phyloP scores from a whole-genome alignment of 352 stramenopile species.

The Globisporangium acanthophoron region DNA sequence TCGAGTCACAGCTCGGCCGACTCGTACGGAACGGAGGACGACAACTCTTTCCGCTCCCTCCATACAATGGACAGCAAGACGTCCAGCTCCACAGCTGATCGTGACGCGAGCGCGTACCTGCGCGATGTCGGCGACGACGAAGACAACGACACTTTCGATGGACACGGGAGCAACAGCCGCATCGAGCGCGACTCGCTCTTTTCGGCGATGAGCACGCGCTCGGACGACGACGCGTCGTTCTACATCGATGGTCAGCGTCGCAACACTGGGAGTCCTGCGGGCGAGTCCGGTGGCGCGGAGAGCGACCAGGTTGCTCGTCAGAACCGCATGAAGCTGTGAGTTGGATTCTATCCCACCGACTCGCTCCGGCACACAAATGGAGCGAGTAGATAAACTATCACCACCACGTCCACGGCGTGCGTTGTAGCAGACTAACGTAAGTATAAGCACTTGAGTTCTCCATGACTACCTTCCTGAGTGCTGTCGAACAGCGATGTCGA shows the following conservation, averaged over 20 bases:
- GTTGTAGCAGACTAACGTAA: neutral
- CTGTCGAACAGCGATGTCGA: no score
- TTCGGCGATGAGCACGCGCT: slow-evolving; percentile 55
- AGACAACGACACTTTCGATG: slow-evolving; percentile 24
- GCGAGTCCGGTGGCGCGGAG: neutral
- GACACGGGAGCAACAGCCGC: slow-evolving; percentile 21
- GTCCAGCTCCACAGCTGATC: slow-evolving; percentile 15
- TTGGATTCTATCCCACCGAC: neutral
- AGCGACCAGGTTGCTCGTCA: neutral
- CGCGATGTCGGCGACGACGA: slow-evolving; percentile 27
- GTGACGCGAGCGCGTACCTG: slow-evolving; percentile 26
- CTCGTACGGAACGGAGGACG: slow-evolving; percentile 11
- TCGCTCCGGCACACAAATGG: neutral
- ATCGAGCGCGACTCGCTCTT: slow-evolving; percentile 33
- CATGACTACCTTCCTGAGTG: neutral
- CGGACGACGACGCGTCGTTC: slow-evolving; percentile 52
- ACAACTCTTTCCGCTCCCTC: slow-evolving; percentile 13
- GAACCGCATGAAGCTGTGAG: slow-evolving; percentile 16
- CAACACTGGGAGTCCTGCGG: slow-evolving; percentile 6
- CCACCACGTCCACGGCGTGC: neutral
- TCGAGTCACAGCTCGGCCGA: slow-evolving; percentile 4
- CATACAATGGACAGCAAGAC: slow-evolving; percentile 3
- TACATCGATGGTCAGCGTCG: slow-evolving; percentile 35
- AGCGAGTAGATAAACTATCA: neutral
- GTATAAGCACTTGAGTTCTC: neutral